These are phyloP conservation scores for Calonectria henricotiae DNA, from an alignment of 2,329 filamentous ascomycete genomes.

Conservation along the genomic window DNA sequence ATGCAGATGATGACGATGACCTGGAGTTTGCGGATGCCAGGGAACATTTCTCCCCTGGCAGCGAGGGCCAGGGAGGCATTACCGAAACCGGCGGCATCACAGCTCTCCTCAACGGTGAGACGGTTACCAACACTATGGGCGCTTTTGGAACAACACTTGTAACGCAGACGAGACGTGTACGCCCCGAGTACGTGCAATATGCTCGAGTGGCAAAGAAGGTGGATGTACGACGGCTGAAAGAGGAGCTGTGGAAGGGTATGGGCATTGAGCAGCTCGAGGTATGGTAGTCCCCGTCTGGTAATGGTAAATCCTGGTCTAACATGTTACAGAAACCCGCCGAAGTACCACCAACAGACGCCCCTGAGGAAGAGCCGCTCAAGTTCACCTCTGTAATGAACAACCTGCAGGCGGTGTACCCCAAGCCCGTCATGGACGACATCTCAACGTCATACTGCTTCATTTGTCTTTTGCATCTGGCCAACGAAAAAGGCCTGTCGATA, in stretches of 20 bases:
- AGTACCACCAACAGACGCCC: conserved; percentile 51
- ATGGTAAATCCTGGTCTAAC: conserved; percentile 37
- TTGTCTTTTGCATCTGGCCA: conserved; percentile 89
- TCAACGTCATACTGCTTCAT: conserved; percentile 96
- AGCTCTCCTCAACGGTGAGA: conserved; percentile 68
- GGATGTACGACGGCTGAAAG: conserved; percentile 78
- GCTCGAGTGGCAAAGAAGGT: conserved; percentile 81
- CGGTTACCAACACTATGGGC: conserved; percentile 63
- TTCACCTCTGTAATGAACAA: conserved; percentile 96
- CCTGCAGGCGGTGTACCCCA: conserved; percentile 88
- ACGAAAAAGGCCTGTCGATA: conserved; percentile 91
- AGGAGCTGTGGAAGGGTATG: conserved; percentile 81
- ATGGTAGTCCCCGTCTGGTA: conserved; percentile 49
- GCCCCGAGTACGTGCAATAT: conserved; percentile 81
- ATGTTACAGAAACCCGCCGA: conserved; percentile 45
- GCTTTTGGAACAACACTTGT: conserved; percentile 79
- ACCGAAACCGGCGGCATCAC: conserved; percentile 67
- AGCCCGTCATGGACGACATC: conserved; percentile 91
- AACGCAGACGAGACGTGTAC: conserved; percentile 74
- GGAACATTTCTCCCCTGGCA: conserved; percentile 82
- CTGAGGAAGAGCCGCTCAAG: conserved; percentile 73
- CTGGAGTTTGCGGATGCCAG: conserved; percentile 85
- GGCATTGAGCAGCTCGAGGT: conserved; percentile 70
- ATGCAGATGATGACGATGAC: conserved; percentile 76
- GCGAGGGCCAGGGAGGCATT: conserved; percentile 66